Conservation (phyloP, 257 asterid genomes). For the Capsicum rhomboideum region DNA sequence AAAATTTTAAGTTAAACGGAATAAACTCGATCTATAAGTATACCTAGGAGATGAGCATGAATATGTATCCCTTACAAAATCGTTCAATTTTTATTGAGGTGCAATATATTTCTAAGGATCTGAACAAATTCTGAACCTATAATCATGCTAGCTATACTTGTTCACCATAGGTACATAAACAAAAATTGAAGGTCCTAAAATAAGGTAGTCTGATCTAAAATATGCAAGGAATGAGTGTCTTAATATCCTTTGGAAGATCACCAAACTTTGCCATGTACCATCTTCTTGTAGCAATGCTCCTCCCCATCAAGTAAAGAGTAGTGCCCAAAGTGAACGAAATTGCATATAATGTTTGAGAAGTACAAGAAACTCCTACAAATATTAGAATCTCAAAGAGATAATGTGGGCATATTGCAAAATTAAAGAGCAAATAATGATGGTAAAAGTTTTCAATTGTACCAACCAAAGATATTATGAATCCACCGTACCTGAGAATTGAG, state of each 20-base stretch:
- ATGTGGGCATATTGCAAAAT: slow-evolving; percentile 50
- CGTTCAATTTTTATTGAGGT: too few relatives aligned
- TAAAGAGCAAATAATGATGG: slow-evolving; percentile 54
- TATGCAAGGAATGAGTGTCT: slow-evolving; percentile 39
- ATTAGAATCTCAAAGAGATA: slow-evolving; percentile 45
- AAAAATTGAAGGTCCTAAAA: not conserved
- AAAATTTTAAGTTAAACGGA: too few relatives aligned
- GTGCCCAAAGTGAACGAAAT: slow-evolving; percentile 25
- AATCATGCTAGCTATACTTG: too few relatives aligned
- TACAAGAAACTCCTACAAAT: slow-evolving; percentile 46
- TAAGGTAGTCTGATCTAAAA: too few relatives aligned
- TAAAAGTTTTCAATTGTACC: slow-evolving; percentile 55
- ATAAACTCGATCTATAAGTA: too few relatives aligned
- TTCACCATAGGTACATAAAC: too few relatives aligned
- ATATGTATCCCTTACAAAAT: too few relatives aligned
- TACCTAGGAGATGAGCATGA: too few relatives aligned
- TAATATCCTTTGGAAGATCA: slow-evolving; percentile 41
- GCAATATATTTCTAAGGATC: too few relatives aligned
- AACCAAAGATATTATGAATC: slow-evolving; percentile 23
- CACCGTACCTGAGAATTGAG: slow-evolving; percentile 27
- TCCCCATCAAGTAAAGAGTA: slow-evolving; percentile 31
- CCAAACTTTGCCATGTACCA: slow-evolving; percentile 62
- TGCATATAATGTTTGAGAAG: slow-evolving; percentile 40
- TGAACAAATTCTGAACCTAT: too few relatives aligned
- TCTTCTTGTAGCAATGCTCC: slow-evolving; percentile 52